Percentiles rank a stretch among this genome's conserved stretches.
These are phyloP conservation scores for Agastache rugosa DNA, from an alignment of 257 asterid genomes.

Conservation along the genomic window DNA sequence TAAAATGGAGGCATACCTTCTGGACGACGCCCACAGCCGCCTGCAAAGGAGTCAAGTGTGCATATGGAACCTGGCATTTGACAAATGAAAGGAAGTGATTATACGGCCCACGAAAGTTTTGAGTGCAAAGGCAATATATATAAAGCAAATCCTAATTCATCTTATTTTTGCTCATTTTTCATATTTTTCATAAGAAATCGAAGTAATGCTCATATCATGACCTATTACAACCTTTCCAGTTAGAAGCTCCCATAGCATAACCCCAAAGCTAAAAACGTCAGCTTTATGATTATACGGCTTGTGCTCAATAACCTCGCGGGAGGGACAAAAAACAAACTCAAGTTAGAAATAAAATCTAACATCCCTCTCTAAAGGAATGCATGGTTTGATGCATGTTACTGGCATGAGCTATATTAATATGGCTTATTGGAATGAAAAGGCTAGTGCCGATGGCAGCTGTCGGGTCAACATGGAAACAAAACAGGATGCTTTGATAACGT, in stretches of 20 bases:
- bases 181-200: background rate
- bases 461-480: background rate
- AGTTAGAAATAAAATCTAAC: constrained; percentile 15
- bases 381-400: background rate
- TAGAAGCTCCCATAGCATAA: constrained; percentile 82
- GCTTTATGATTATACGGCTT: constrained; percentile 80
- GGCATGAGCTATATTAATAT: background rate
- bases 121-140: background rate
- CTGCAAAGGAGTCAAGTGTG: constrained; percentile 78
- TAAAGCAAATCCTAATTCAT: background rate
- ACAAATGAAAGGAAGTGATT: constrained; percentile 33
- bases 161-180: background rate
- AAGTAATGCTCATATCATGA: constrained; percentile 13
- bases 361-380: background rate
- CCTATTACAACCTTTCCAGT: constrained; percentile 69
- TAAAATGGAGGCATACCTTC: constrained; percentile 53
- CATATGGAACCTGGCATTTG: constrained; percentile 70
- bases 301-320: constrained; percentile 79
- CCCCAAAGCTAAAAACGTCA: constrained; percentile 83
- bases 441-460: background rate
- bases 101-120: background rate
- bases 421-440: background rate
- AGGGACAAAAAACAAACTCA: constrained; percentile 21
- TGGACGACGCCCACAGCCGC: constrained; percentile 92
- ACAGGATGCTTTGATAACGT: no score